phyloP scores from a whole-genome alignment of 768 basidiomycete species.

The Lactarius akahatsu region DNA sequence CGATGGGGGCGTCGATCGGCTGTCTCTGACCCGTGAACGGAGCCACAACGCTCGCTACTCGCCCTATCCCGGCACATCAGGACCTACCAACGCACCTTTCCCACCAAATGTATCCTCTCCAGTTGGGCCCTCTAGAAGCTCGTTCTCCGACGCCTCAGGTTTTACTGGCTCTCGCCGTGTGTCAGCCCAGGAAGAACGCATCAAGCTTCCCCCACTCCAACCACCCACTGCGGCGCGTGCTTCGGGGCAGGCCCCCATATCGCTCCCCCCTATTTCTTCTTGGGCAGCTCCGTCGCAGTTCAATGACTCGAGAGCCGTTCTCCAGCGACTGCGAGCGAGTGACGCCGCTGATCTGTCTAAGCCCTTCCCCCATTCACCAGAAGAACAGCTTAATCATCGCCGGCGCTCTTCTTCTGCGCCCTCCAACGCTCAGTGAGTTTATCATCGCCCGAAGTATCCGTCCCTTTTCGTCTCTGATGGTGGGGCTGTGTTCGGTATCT shows the following conservation, averaged over 20 bases:
- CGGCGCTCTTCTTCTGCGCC: constrained; percentile 21
- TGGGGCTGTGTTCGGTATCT: constrained; percentile 1
- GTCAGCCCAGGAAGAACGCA: constrained; percentile 37
- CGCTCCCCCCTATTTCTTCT: constrained; percentile 62
- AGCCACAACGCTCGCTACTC: constrained; percentile 41
- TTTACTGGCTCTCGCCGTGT: constrained; percentile 23
- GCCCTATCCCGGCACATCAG: constrained; percentile 44
- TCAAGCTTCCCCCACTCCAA: constrained; percentile 45
- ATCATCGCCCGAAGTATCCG: background rate
- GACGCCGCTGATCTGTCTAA: constrained; percentile 10
- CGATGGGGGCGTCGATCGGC: constrained; percentile 33
- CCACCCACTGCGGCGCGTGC: constrained; percentile 36
- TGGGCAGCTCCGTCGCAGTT: constrained; percentile 20
- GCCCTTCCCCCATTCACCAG: background rate
- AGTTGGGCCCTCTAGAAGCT: constrained; percentile 39
- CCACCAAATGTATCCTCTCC: constrained; percentile 35
- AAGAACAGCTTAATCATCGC: constrained; percentile 11
- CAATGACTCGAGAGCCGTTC: constrained; percentile 26
- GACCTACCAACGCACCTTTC: constrained; percentile 32
- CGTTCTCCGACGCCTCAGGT: constrained; percentile 31
- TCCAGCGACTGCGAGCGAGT: constrained; percentile 24
- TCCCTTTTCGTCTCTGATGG: background rate
- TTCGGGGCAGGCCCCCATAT: constrained; percentile 44
- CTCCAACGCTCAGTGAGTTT: constrained; percentile 21
- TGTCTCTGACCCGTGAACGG: constrained; percentile 36